Evolutionary conservation across 805 yeast genomes (phyloP), one percentile per base, ranked within the genome.

Genomic region (Saturnispora silvae): DNA sequence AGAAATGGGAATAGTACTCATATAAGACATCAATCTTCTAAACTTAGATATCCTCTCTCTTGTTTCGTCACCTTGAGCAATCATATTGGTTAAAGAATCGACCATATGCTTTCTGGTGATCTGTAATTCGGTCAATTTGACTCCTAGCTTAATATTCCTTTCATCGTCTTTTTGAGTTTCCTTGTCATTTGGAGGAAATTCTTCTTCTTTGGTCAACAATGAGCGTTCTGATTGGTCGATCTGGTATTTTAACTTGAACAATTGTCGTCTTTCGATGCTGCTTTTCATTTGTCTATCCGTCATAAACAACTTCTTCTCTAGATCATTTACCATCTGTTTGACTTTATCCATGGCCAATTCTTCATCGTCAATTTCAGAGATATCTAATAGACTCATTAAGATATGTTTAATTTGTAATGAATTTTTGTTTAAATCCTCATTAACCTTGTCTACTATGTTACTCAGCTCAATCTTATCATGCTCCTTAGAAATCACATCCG

Each of bases 1-100:
- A 44, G 71, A 72, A 17, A 76, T 67, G 9, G 72, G 72, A 40
- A 81, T 69, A 30, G 76, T 83, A 34, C 86, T 77, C 44, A 84
- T 72, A 35, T 72, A 68, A 38, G 84, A 70, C 33, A 81, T 77
- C 52, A 81, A 65, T 46, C 76, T 68, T 44, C 84, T 62, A 59
- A 79, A 81, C 47, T 77, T 76, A 49, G 72, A 73, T 59, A 80
- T 76, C 46, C 70, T 74, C 18, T 64, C 60, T 38, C 70, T 74
- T 44, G 69, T 54, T 15, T 62, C 42, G 59, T 74, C 55, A 40
- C 70, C 54, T 38, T 54, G 57, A 1, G 65, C 57, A 34, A 48
- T 49, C 18, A 57, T 37, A 28, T 47, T 45, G 17, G 57, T 56
- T 14, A 67, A 56, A 20, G 71, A 68, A 48, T 68, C 64, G 7